Evolutionary conservation across 805 yeast species (phyloP).

Genomic region (Lipomyces sp.): DNA sequence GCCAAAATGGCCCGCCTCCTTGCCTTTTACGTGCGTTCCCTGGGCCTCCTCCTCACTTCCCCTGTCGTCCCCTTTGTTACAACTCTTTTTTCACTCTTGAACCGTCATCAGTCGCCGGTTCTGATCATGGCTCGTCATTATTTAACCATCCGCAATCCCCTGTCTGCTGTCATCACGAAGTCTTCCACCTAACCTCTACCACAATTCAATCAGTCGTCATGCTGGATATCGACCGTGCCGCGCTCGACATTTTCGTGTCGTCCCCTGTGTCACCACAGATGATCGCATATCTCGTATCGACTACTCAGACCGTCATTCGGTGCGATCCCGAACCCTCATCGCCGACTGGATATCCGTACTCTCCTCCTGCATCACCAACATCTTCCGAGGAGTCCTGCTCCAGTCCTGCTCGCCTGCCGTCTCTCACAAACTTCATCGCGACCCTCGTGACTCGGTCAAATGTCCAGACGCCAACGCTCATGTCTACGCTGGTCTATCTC

Average conservation of each 20-base stretch:
- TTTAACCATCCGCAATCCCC: neutral
- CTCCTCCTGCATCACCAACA: conserved; percentile 51
- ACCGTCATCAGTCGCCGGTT: neutral
- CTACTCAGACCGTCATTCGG: conserved; percentile 48
- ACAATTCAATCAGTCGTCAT: conserved; percentile 2
- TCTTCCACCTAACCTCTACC: conserved; percentile 3
- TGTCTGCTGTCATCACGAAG: neutral
- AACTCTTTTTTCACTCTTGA: conserved; percentile 10
- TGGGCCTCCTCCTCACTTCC: neutral
- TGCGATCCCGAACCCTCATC: conserved; percentile 43
- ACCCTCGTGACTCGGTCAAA: conserved; percentile 77
- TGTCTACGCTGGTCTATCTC: conserved; percentile 87
- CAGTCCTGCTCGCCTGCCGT: conserved; percentile 45
- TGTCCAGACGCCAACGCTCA: conserved; percentile 92
- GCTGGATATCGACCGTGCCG: conserved; percentile 40
- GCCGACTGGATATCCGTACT: conserved; percentile 42
- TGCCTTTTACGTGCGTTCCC: neutral
- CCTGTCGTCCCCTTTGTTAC: conserved; percentile 16
- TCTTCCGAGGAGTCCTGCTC: conserved; percentile 14
- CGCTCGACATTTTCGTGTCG: conserved; percentile 50
- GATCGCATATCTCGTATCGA: conserved; percentile 51
- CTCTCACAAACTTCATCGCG: conserved; percentile 69
- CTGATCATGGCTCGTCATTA: neutral
- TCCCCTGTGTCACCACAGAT: conserved; percentile 50
- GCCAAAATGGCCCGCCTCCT: conserved; percentile 6